These are phyloP conservation scores for Talaromyces funiculosus DNA, from an alignment of 2,329 filamentous ascomycete genomes.

Conservation along the genomic window DNA sequence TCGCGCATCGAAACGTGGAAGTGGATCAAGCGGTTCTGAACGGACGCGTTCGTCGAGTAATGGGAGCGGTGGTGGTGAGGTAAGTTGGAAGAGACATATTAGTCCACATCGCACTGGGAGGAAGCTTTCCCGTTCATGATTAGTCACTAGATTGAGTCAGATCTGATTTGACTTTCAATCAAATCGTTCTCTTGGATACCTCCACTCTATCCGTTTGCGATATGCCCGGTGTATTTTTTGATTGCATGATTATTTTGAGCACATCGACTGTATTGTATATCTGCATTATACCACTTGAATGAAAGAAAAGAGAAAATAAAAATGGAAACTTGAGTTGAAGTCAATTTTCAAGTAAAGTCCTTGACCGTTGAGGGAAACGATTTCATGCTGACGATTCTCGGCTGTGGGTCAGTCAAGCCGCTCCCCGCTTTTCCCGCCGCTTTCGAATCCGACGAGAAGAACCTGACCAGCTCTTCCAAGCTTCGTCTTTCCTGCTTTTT, in stretches of 20 bases:
- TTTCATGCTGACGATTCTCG: neutral
- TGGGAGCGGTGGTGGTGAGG: slow-evolving; percentile 15
- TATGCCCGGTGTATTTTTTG: neutral
- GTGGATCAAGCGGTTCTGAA: slow-evolving; percentile 20
- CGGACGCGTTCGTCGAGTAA: slow-evolving; percentile 20
- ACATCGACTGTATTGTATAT: neutral
- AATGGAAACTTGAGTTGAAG: neutral
- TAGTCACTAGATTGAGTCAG: neutral
- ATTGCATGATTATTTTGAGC: neutral
- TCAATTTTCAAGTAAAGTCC: neutral
- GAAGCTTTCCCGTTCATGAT: neutral
- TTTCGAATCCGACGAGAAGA: neutral
- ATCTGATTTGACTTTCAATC: neutral
- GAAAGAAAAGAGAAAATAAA: neutral
- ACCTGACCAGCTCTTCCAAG: neutral
- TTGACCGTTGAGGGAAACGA: neutral
- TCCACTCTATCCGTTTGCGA: neutral
- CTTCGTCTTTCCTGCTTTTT: neutral
- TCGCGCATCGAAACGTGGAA: slow-evolving; percentile 20
- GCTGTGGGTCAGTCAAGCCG: neutral
- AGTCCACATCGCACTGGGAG: slow-evolving; percentile 16
- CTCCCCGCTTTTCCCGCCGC: slow-evolving; percentile 1
- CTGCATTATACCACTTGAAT: neutral
- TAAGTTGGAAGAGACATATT: slow-evolving; percentile 15
- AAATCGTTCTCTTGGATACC: neutral